A percentile compares a stretch with the other conserved stretches of the same genome.
Evolutionary conservation across 2,329 filamentous ascomycete species (phyloP).

Genomic region (Sporothrix protearum): DNA sequence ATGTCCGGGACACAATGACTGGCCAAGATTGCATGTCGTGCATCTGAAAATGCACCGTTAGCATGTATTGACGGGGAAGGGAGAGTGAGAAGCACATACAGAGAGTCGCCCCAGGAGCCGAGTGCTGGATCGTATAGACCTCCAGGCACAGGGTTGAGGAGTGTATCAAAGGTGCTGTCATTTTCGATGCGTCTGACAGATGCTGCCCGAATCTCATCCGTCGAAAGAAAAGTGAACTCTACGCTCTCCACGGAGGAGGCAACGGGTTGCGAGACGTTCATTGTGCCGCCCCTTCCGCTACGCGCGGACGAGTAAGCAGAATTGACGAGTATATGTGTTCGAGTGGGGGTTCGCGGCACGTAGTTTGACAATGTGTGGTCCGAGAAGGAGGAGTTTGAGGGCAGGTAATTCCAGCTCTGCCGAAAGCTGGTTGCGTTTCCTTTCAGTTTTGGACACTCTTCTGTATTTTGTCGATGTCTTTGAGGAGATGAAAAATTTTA

Average conservation of each 20-base stretch:
- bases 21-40: conserved; percentile 83
- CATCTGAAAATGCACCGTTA: conserved; percentile 55
- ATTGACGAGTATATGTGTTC: neutral
- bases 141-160: conserved; percentile 83
- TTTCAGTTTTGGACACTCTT: neutral
- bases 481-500: conserved; percentile 27
- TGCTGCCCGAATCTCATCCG: conserved; percentile 77
- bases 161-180: conserved; percentile 86
- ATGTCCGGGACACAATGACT: conserved; percentile 82
- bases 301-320: neutral
- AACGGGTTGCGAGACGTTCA: conserved; percentile 77
- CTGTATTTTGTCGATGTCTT: neutral
- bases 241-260: conserved; percentile 80
- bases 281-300: conserved; percentile 33
- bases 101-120: conserved; percentile 80
- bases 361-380: neutral
- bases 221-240: conserved; percentile 81
- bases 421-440: neutral
- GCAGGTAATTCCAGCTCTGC: neutral
- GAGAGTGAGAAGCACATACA: conserved; percentile 52
- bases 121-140: conserved; percentile 91
- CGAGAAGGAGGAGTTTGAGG: neutral
- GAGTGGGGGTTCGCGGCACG: neutral
- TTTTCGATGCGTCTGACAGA: conserved; percentile 95
- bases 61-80: neutral